Percentiles rank a stretch among this genome's conserved stretches.
Evolutionary conservation across 139 green algal genomes (phyloP).

Genomic region (Chlorella sp.): DNA sequence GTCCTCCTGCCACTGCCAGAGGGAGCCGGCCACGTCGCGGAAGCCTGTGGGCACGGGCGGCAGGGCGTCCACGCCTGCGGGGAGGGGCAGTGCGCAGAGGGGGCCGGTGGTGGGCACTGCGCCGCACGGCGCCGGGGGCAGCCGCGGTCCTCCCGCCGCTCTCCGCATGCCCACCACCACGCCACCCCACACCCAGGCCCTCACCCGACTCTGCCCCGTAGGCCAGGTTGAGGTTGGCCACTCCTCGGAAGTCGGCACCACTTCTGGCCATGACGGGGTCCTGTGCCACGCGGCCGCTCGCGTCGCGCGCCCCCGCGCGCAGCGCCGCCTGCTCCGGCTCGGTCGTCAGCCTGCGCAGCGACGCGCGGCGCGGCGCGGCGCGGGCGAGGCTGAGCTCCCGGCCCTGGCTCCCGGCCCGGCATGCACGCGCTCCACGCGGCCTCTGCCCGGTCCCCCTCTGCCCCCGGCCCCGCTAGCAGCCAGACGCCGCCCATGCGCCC

Average conservation of each 20-base stretch:
- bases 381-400: too few relatives aligned
- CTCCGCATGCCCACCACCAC: too few relatives aligned
- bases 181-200: too few relatives aligned
- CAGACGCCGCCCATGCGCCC: too few relatives aligned
- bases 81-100: too few relatives aligned
- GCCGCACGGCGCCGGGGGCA: too few relatives aligned
- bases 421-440: too few relatives aligned
- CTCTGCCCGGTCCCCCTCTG: too few relatives aligned
- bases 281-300: slow-evolving; percentile 16
- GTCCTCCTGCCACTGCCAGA: slow-evolving; percentile 69
- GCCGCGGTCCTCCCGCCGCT: too few relatives aligned
- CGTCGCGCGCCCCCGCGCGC: slow-evolving; percentile 29
- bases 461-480: too few relatives aligned
- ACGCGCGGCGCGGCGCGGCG: slow-evolving; percentile 44
- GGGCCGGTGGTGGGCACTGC: too few relatives aligned
- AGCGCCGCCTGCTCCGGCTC: slow-evolving; percentile 71
- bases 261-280: slow-evolving; percentile 27
- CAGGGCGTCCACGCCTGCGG: slow-evolving; percentile 69
- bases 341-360: slow-evolving; percentile 64
- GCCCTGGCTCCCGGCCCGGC: too few relatives aligned
- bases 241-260: slow-evolving; percentile 17
- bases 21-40: slow-evolving; percentile 47
- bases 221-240: slow-evolving; percentile 69
- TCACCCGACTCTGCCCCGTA: slow-evolving; percentile 61
- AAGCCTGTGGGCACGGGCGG: slow-evolving; percentile 44